These are phyloP conservation scores for Corylus avellana DNA, from an alignment of 306 rosid genomes.

Conservation along the genomic window DNA sequence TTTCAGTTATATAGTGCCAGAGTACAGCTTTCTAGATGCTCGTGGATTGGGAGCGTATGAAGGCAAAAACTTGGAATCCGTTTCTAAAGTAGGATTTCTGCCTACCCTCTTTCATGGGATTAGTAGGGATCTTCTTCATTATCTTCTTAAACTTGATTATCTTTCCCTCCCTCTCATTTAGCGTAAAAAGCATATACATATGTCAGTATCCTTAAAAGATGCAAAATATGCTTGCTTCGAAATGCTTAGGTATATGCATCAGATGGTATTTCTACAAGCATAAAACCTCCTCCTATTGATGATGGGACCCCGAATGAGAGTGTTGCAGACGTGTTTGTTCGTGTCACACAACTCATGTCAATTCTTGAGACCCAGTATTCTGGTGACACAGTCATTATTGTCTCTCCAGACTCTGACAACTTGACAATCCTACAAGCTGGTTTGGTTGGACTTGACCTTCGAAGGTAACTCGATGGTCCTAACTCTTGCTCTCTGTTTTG, in stretches of 20 bases:
- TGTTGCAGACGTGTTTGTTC: conserved; percentile 83
- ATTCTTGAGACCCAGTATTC: conserved; percentile 88
- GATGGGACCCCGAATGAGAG: conserved; percentile 97
- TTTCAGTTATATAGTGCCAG: conserved; percentile 87
- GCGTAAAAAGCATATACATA: conserved; percentile 2
- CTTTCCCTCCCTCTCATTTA: not conserved
- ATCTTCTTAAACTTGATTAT: not conserved
- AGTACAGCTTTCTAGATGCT: conserved; percentile 93
- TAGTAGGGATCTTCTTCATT: not conserved
- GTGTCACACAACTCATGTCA: conserved; percentile 92
- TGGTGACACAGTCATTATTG: conserved; percentile 76
- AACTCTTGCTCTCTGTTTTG: not conserved
- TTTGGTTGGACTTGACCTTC: conserved; percentile 76
- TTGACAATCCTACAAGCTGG: conserved; percentile 87
- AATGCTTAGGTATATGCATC: conserved; percentile 67
- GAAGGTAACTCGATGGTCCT: conserved; percentile 53
- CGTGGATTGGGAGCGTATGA: conserved; percentile 90
- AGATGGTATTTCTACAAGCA: conserved; percentile 62
- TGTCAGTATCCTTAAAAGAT: not conserved
- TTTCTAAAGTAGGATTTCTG: conserved; percentile 63
- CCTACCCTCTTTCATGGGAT: not conserved
- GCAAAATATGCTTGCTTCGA: not conserved
- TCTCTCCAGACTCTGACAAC: conserved; percentile 95
- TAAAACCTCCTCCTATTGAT: conserved; percentile 74
- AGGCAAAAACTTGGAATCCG: conserved; percentile 77